Evolutionary conservation across 148 eudicot species (phyloP).

Genomic region (Camellia japonica): DNA sequence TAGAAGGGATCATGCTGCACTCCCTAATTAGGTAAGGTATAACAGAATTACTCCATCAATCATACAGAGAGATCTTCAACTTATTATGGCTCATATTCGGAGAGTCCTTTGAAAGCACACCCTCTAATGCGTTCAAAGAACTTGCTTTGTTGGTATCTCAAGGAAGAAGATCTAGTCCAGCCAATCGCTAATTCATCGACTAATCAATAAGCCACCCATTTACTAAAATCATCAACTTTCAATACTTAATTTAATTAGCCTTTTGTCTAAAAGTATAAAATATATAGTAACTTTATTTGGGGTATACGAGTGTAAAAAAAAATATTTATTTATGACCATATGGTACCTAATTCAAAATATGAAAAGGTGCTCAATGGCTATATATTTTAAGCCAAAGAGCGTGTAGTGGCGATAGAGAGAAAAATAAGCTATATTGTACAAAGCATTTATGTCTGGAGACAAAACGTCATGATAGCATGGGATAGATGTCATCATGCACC

Average conservation of each 20-base stretch:
- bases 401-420: neutral
- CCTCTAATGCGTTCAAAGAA: too few species aligned
- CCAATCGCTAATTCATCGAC: too few species aligned
- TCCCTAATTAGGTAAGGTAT: too few species aligned
- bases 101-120: too few species aligned
- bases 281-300: neutral
- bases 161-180: too few species aligned
- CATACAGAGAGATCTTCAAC: too few species aligned
- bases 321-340: neutral
- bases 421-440: neutral
- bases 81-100: too few species aligned
- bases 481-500: conserved; percentile 46
- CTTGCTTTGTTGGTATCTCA: too few species aligned
- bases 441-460: neutral
- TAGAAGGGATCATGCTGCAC: too few species aligned
- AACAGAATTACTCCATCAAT: too few species aligned
- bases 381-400: neutral
- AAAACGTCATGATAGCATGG: conserved; percentile 59
- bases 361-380: conserved; percentile 9
- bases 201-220: too few species aligned
- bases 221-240: neutral
- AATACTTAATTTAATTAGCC: neutral
- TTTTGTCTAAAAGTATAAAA: conserved; percentile 4
- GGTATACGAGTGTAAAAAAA: neutral
- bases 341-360: neutral